Base-by-base conservation (phyloP, 1,284 basidiomycete species). In the Anthracocystis panici-leucophaei region DNA sequence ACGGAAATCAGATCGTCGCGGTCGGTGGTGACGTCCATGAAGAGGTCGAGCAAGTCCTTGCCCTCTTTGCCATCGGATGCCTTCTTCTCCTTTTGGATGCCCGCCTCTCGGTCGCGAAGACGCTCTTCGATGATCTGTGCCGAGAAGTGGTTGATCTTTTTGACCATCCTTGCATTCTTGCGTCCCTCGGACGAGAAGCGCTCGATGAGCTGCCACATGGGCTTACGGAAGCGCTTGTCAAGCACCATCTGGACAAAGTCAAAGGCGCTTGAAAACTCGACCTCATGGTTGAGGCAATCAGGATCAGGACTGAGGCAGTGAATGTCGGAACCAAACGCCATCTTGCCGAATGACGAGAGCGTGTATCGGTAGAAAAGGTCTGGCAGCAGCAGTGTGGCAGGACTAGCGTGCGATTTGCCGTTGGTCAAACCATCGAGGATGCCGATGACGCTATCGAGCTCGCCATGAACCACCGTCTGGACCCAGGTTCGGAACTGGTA, bases 361-460 rank as follows among this genome's bases (percentile, higher is more conserved):
- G 80, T 82, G 52, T 75, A 82, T 12, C 80, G 65, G 66, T 78
- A 82, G 56, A 81, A 82, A 31, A 82, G 64, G 48, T 78, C 73
- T 8, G 67, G 65, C n/a, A 71, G 48, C 48, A 70, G 41, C 46
- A 75, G 25, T 1, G 72, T 63, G n/a, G 66, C 72, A 3, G 72
- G 66, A 20, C 67, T 12, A n/a, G 23, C 25, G 6, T 40, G 45
- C 18, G 59, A 57, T 20, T 50, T 63, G 52, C 44, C 56, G 2
- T 51, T 50, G 14, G 68, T 65, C 1, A 79, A 49, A 3, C 52
- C 48, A 29, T 78, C 64, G 16, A 81, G 68, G 25, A 81, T 45
- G 46, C 57, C 53, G 21, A 71, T n/a, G 20, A 78, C 64, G 41
- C 59, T 69, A 48, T 72, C 67, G 8, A 82, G 65, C 48, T 82